Base-by-base conservation (phyloP, 148 eudicot genomes). In the Suaeda aralocaspica region DNA sequence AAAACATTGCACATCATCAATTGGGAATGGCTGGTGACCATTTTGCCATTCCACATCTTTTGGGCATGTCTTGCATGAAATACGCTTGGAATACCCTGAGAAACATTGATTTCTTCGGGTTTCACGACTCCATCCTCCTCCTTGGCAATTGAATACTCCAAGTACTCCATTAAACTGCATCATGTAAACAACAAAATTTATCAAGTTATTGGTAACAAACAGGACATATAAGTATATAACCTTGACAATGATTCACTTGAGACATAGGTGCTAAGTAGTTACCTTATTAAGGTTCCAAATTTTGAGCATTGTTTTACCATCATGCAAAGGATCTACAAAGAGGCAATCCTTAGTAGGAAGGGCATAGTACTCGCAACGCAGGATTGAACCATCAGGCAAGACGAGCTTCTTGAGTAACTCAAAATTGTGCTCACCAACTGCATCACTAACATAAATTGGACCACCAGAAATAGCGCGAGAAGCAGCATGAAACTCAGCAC, bases 211-310 rank as follows among this genome's bases (percentile, higher is more conserved):
- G n/a, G n/a, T n/a, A n/a, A n/a, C n/a, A n/a, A n/a, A n/a, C n/a
- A n/a, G n/a, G n/a, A n/a, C n/a, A n/a, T n/a, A n/a, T n/a, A n/a
- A n/a, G n/a, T n/a, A n/a, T n/a, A n/a, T n/a, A n/a, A n/a, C n/a
- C n/a, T n/a, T n/a, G n/a, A n/a, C n/a, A n/a, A n/a, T n/a, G n/a
- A n/a, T n/a, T n/a, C n/a, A n/a, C n/a, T n/a, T n/a, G n/a, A n/a
- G n/a, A n/a, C n/a, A n/a, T n/a, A n/a, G n/a, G n/a, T n/a, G n/a
- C n/a, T n/a, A n/a, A n/a, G n/a, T n/a, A n/a, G 9, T 44, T 51
- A 92, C 97, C 96, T 85, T 90, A 69, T 92, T 92, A 2, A 92
- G 72, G 69, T 90, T 92, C 98, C 98, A 92, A 24, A 92, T 92
- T 56, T 92, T 92, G 77, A 92, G 89, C 95, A 90, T 85, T 15